phyloP scores from a whole-genome alignment of 2,329 filamentous ascomycete species.

The Hypoxylon sp. region DNA sequence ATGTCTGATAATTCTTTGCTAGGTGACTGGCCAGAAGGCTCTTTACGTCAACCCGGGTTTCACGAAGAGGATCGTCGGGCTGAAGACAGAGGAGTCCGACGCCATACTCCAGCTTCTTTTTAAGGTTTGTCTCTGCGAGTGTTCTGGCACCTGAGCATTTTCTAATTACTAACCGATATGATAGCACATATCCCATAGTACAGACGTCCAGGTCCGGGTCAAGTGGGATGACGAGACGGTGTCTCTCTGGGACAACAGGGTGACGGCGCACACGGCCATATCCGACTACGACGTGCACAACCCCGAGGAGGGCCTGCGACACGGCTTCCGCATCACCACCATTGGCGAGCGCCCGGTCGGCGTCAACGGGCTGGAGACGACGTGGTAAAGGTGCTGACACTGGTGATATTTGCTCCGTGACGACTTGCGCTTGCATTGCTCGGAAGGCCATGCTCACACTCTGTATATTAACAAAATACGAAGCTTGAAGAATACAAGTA shows the following conservation, averaged over 20 bases:
- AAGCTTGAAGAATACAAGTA: too few relatives aligned
- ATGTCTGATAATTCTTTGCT: background rate
- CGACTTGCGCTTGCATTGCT: too few relatives aligned
- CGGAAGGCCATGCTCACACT: too few relatives aligned
- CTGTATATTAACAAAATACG: too few relatives aligned
- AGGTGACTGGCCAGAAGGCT: conserved; percentile 71
- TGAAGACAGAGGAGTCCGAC: conserved; percentile 73
- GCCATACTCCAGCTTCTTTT: conserved; percentile 75
- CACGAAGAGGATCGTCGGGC: conserved; percentile 61
- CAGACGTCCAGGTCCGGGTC: conserved; percentile 74
- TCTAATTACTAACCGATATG: conserved; percentile 14
- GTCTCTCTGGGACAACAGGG: conserved; percentile 73
- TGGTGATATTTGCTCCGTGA: too few relatives aligned
- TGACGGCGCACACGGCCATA: conserved; percentile 56
- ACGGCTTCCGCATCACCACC: conserved; percentile 53
- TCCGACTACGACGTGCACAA: conserved; percentile 53
- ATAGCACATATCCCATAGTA: conserved; percentile 57
- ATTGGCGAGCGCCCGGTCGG: conserved; percentile 50
- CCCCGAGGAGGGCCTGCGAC: conserved; percentile 50
- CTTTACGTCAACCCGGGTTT: conserved; percentile 70
- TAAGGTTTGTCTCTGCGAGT: conserved; percentile 41
- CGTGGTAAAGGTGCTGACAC: conserved; percentile 48
- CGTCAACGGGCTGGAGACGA: conserved; percentile 48
- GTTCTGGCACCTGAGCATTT: background rate
- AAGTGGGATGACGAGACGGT: conserved; percentile 71